These are phyloP conservation scores for Astrothelium subdiscretum DNA, from an alignment of 495 filamentous ascomycete species.

Conservation along the genomic window DNA sequence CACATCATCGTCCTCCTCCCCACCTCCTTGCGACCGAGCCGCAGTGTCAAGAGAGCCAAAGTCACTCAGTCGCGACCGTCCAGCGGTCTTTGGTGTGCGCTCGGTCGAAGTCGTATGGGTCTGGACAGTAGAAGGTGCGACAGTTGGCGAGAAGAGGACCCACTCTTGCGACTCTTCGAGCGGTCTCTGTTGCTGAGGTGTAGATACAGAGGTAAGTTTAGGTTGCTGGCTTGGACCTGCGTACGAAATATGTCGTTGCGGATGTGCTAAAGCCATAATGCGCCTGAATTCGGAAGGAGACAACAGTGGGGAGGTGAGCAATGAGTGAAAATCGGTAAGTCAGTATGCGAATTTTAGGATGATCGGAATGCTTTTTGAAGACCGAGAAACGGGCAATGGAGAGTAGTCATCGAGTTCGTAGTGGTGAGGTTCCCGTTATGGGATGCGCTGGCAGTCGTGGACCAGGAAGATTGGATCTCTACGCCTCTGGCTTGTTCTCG, in stretches of 20 bases:
- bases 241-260: slow-evolving; percentile 48
- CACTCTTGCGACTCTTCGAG: slow-evolving; percentile 77
- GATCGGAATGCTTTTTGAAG: neutral
- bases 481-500: too few species aligned
- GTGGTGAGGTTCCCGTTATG: neutral
- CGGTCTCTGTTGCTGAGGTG: slow-evolving; percentile 23
- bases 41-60: slow-evolving; percentile 70
- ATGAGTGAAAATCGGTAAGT: neutral
- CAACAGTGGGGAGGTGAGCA: neutral
- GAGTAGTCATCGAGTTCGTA: neutral
- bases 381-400: neutral
- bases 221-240: slow-evolving; percentile 34
- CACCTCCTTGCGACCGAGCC: slow-evolving; percentile 37
- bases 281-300: neutral
- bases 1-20: slow-evolving; percentile 40
- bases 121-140: slow-evolving; percentile 46
- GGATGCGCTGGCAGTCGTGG: neutral
- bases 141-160: slow-evolving; percentile 81
- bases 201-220: slow-evolving; percentile 31
- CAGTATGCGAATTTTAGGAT: neutral
- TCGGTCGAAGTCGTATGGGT: slow-evolving; percentile 64
- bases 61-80: slow-evolving; percentile 67
- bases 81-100: slow-evolving; percentile 58
- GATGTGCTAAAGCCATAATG: slow-evolving; percentile 66
- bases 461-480: too few species aligned